These are phyloP conservation scores for Knufia petricola DNA, from an alignment of 2,329 filamentous ascomycete species.

Conservation along the genomic window DNA sequence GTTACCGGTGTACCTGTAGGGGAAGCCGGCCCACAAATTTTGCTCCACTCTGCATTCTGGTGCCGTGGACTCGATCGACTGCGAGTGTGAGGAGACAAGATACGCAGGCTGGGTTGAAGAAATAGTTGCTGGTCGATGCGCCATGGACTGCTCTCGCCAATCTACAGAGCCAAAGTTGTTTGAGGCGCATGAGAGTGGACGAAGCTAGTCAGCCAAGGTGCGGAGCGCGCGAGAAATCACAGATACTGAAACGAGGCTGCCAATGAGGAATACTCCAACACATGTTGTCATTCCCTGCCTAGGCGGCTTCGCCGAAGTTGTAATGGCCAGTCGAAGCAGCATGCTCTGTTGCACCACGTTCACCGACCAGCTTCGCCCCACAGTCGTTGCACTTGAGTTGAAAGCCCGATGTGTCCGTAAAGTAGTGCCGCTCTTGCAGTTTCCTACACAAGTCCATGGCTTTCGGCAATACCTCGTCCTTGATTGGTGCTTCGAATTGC, in stretches of 20 bases:
- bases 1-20: too few species aligned
- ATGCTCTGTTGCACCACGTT: slow-evolving; percentile 39
- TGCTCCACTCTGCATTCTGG: too few species aligned
- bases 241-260: neutral
- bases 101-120: too few species aligned
- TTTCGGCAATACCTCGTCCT: slow-evolving; percentile 44
- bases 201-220: too few species aligned
- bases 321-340: slow-evolving; percentile 39
- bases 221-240: too few species aligned
- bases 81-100: too few species aligned
- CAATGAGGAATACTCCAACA: neutral
- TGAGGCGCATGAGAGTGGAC: too few species aligned
- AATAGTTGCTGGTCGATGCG: too few species aligned
- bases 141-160: too few species aligned
- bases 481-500: slow-evolving; percentile 54
- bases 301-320: slow-evolving; percentile 40
- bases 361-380: slow-evolving; percentile 34
- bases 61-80: too few species aligned
- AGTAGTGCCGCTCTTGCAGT: slow-evolving; percentile 68
- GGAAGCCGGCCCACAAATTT: too few species aligned
- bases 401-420: slow-evolving; percentile 76
- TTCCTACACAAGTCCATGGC: slow-evolving; percentile 56
- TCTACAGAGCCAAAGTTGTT: too few species aligned
- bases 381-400: slow-evolving; percentile 63
- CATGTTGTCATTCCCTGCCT: slow-evolving; percentile 5